phyloP scores from a whole-genome alignment of 1,284 basidiomycete genomes.

The Porodaedalea pini region DNA sequence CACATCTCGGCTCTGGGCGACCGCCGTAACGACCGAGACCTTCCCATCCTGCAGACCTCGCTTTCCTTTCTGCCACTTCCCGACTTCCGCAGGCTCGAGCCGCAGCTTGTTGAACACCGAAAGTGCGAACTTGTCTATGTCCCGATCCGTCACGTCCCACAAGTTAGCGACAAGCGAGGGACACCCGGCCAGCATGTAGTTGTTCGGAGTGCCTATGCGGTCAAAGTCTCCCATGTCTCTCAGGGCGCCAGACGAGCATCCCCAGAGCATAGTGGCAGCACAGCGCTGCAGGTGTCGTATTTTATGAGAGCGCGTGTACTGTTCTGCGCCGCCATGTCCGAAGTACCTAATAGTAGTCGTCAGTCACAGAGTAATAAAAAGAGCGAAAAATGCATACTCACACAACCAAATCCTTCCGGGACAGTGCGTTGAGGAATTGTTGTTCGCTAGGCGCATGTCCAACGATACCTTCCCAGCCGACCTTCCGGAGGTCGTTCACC shows the following conservation, averaged over 20 bases:
- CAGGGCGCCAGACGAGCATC: slow-evolving; percentile 90
- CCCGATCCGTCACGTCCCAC: slow-evolving; percentile 98
- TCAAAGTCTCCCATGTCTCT: slow-evolving; percentile 93
- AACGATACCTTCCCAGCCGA: slow-evolving; percentile 82
- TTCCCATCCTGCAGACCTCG: slow-evolving; percentile 23
- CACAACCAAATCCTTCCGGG: slow-evolving; percentile 79
- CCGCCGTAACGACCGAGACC: slow-evolving; percentile 70
- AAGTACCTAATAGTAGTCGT: slow-evolving; percentile 68
- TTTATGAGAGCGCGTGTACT: slow-evolving; percentile 86
- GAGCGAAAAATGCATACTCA: slow-evolving; percentile 41
- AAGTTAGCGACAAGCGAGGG: slow-evolving; percentile 92
- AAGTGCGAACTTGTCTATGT: slow-evolving; percentile 91
- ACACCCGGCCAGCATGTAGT: slow-evolving; percentile 95
- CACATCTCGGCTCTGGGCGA: slow-evolving; percentile 71
- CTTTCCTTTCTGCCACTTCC: slow-evolving; percentile 26
- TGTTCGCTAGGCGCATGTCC: slow-evolving; percentile 79
- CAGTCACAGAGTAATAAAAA: not conserved
- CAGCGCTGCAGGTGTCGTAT: slow-evolving; percentile 79
- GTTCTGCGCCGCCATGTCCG: slow-evolving; percentile 94
- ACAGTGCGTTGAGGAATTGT: slow-evolving; percentile 71
- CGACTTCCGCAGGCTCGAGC: slow-evolving; percentile 44
- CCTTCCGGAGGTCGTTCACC: slow-evolving; percentile 62
- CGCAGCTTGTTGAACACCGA: slow-evolving; percentile 76
- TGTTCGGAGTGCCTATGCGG: slow-evolving; percentile 84
- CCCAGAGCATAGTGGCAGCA: slow-evolving; percentile 97